phyloP scores from a whole-genome alignment of 2,329 filamentous ascomycete species.

The Davidsoniella neocaledoniae region DNA sequence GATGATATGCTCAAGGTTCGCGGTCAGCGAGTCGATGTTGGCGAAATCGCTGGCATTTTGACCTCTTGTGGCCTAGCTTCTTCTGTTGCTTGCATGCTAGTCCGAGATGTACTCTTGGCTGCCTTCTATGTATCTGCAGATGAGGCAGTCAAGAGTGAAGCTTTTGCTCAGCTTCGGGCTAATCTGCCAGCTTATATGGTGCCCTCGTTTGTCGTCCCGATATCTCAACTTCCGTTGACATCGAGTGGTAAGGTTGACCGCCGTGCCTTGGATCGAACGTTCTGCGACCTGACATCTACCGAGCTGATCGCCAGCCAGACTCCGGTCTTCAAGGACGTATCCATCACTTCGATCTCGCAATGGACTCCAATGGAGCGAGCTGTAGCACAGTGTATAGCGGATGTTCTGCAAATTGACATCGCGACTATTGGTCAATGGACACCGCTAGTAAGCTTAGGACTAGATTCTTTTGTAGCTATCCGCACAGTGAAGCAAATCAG shows the following conservation, averaged over 20 bases:
- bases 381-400: slow-evolving; percentile 38
- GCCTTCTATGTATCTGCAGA: slow-evolving; percentile 47
- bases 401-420: slow-evolving; percentile 28
- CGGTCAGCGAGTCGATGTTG: slow-evolving; percentile 63
- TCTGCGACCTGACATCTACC: slow-evolving; percentile 21
- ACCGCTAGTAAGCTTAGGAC: slow-evolving; percentile 59
- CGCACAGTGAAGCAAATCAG: slow-evolving; percentile 43
- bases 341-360: no score
- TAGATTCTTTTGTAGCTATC: slow-evolving; percentile 76
- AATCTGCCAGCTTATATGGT: slow-evolving; percentile 62
- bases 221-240: slow-evolving; percentile 54
- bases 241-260: slow-evolving; percentile 60
- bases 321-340: not conserved
- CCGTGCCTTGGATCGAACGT: slow-evolving; percentile 27
- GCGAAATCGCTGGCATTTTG: slow-evolving; percentile 48
- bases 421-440: slow-evolving; percentile 42
- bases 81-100: slow-evolving; percentile 49
- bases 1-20: slow-evolving; percentile 73
- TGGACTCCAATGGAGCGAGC: slow-evolving; percentile 39
- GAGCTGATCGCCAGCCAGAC: not conserved
- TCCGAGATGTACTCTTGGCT: slow-evolving; percentile 40
- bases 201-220: slow-evolving; percentile 54
- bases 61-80: slow-evolving; percentile 32
- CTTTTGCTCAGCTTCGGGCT: slow-evolving; percentile 33
- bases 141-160: not conserved